Conservation (phyloP, 2,329 filamentous ascomycete species). For the Rutstroemia sp. region DNA sequence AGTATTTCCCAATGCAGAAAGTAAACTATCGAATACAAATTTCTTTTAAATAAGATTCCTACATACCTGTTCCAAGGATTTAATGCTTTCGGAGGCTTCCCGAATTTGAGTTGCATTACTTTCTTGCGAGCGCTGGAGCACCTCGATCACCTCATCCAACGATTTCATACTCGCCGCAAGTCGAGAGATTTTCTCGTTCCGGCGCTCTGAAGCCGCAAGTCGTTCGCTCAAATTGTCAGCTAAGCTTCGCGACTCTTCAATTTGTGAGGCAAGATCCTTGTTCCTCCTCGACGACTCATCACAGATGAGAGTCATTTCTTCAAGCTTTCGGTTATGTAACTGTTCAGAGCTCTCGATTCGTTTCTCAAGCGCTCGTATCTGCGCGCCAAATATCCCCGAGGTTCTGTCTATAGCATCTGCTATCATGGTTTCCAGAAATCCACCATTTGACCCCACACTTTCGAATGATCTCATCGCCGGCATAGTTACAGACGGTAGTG, state of each 20-base stretch:
- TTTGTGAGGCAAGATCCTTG: neutral
- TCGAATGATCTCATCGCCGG: neutral
- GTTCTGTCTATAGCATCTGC: neutral
- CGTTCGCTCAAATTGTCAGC: neutral
- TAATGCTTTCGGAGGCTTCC: neutral
- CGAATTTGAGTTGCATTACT: neutral
- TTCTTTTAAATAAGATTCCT: neutral
- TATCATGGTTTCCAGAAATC: conserved; percentile 1
- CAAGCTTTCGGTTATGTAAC: neutral
- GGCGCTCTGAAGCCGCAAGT: neutral
- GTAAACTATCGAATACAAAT: neutral
- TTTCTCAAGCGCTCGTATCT: neutral
- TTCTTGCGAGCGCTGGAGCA: neutral
- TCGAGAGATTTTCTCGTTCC: neutral
- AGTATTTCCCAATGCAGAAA: neutral
- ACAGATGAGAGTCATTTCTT: neutral
- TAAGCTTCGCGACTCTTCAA: neutral
- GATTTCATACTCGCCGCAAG: neutral
- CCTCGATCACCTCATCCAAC: neutral
- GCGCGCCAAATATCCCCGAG: neutral
- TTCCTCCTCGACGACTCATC: neutral
- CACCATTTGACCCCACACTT: neutral
- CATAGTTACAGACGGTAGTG: neutral
- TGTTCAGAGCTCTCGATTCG: neutral
- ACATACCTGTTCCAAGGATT: neutral